Evolutionary conservation across 1,284 basidiomycete species (phyloP).

Genomic region (Neotropicomus parvogracilis): DNA sequence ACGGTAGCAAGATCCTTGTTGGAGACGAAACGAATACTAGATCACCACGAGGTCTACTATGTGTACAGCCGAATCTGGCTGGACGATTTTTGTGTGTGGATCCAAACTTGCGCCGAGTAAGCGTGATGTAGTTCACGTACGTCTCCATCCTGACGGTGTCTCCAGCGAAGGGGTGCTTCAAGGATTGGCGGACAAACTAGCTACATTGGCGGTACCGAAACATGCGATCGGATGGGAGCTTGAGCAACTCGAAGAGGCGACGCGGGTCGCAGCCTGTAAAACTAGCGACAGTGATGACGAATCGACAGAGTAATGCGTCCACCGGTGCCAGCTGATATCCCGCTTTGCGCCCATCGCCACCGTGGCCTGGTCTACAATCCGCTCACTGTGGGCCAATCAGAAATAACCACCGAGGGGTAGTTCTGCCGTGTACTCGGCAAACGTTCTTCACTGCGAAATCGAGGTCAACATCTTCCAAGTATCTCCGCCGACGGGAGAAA

Average conservation of each 20-base stretch:
- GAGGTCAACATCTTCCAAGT: neutral
- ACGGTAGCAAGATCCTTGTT: conserved; percentile 59
- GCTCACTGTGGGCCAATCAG: too few relatives aligned
- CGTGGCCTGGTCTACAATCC: too few relatives aligned
- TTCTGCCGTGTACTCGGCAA: too few relatives aligned
- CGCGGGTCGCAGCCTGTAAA: conserved; percentile 37
- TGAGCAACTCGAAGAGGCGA: conserved; percentile 58
- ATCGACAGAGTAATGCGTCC: conserved; percentile 28
- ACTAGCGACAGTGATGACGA: conserved; percentile 61
- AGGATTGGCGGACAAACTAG: conserved; percentile 44
- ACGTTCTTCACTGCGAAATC: neutral
- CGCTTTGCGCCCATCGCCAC: too few relatives aligned
- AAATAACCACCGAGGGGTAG: too few relatives aligned
- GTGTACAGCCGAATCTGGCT: conserved; percentile 80
- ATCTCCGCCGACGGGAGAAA: conserved; percentile 20
- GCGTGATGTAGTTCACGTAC: conserved; percentile 1
- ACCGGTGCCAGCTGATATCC: neutral
- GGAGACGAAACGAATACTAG: conserved; percentile 65
- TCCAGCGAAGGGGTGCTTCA: conserved; percentile 54
- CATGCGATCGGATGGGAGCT: conserved; percentile 63
- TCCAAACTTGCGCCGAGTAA: conserved; percentile 60
- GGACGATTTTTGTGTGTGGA: conserved; percentile 76
- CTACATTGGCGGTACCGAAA: conserved; percentile 47
- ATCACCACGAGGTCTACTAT: conserved; percentile 79
- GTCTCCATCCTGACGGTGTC: conserved; percentile 6